Evolutionary conservation across 2,329 filamentous ascomycete genomes (phyloP), one percentile per base, ranked within the genome.

Genomic region (Penicillium sp.): DNA sequence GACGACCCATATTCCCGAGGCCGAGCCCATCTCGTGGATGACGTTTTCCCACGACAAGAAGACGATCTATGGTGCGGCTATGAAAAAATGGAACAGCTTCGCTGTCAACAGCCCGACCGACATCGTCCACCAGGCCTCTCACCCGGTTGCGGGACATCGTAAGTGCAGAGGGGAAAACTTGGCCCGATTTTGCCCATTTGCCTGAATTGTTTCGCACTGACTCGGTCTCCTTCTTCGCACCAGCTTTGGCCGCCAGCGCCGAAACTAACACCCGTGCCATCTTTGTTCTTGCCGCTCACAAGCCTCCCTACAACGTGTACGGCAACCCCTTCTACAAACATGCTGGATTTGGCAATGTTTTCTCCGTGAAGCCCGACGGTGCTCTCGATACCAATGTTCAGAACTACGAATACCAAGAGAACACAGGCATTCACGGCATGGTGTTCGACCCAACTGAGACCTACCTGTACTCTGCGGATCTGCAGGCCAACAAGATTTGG

Each of bases 11-110:
- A 94, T 95, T 51, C 87, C 89, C 4, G 74, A 88, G 47, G 88
- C 93, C 59, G 89, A 95, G 74, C 89, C 90, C 7, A 94, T 95
- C 61, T 95, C 90, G 54, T 95, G 90, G 90, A 93, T 95, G 88
- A 87, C 89, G 15, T 93, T 95, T 66, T 87, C 90, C 86, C 89
- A 95, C 74, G 77, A 81, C 56, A 88, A 87, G 67, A 93, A 90
- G 74, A 87, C 88, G 70, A 86, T 95, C 55, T 95, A 95, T 71
- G 90, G 90, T 65, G 86, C 90, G 3, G 89, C 89, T 55, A 94
- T 94, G 89, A 95, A 95, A 80, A 93, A 91, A 71, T 95, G 90
- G 89, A 87, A 87, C 45, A 91, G 87, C 70, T 93, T 89, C 71
- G 78, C 85, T 42, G 87, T 95, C 65, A 83, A 86, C 64, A 86